A percentile compares a stretch with the other conserved stretches of the same genome.
Evolutionary conservation across 164 flowering plant genomes (phyloP).

Genomic region (Nymphaea thermarum): DNA sequence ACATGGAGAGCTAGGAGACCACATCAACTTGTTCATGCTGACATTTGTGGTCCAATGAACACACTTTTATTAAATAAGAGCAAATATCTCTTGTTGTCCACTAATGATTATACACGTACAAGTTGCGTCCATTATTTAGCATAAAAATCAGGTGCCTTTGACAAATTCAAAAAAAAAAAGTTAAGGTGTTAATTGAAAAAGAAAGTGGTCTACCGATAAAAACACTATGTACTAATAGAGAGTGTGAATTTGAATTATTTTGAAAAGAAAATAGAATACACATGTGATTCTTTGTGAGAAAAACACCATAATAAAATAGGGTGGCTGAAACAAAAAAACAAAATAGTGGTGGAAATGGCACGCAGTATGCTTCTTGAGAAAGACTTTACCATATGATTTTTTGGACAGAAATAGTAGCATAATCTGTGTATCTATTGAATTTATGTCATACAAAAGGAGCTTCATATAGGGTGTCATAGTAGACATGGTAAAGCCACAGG

Average conservation of each 20-base stretch:
- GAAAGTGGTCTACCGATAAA: not conserved
- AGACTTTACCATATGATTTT: not conserved
- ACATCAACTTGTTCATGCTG: not conserved
- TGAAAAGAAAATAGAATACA: not conserved
- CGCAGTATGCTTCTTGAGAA: not conserved
- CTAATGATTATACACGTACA: too few species aligned
- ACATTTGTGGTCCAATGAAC: not conserved
- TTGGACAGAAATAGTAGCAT: slow-evolving; percentile 3
- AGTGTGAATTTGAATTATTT: not conserved
- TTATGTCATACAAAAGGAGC: slow-evolving; percentile 5
- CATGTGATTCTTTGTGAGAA: not conserved
- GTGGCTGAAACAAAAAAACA: not conserved
- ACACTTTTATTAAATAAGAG: not conserved
- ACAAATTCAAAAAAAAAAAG: too few species aligned
- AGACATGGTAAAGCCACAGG: slow-evolving; percentile 8
- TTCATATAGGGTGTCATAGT: not conserved
- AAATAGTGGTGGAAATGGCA: not conserved
- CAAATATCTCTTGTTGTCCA: too few species aligned
- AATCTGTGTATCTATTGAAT: slow-evolving; percentile 1
- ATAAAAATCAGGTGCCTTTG: not conserved
- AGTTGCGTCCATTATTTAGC: not conserved
- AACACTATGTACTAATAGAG: not conserved
- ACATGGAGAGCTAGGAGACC: not conserved
- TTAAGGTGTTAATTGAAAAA: not conserved
- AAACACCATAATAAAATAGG: not conserved